Evolutionary conservation across 139 green algal genomes (phyloP).

Genomic region (Chlamydomonas eustigma): DNA sequence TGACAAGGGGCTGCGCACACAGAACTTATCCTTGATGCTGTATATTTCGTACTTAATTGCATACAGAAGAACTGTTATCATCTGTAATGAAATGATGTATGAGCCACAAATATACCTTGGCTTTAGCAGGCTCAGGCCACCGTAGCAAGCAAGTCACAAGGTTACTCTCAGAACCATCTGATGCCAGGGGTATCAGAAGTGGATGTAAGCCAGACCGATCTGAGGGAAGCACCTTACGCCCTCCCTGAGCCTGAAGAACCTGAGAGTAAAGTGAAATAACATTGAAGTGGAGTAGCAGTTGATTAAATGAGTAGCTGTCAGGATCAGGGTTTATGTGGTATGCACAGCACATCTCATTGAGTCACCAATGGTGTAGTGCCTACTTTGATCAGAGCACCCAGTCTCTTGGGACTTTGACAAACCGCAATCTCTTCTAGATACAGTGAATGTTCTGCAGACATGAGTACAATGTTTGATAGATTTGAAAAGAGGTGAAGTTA

Average conservation of each 20-base stretch:
- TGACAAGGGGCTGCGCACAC: slow-evolving; percentile 48
- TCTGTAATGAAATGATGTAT: too few species aligned
- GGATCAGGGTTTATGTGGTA: too few species aligned
- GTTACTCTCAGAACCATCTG: slow-evolving; percentile 1
- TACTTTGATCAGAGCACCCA: slow-evolving; percentile 36
- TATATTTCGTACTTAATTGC: too few species aligned
- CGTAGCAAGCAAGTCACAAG: slow-evolving; percentile 62
- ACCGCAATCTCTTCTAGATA: slow-evolving; percentile 45
- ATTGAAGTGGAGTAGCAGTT: not conserved
- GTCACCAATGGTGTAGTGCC: too few species aligned
- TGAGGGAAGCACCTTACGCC: slow-evolving; percentile 40
- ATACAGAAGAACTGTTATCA: too few species aligned
- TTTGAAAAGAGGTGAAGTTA: too few species aligned
- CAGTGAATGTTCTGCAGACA: slow-evolving; percentile 31
- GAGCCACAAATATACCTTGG: slow-evolving; percentile 39
- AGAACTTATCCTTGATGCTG: too few species aligned
- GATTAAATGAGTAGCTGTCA: too few species aligned
- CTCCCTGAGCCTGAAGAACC: slow-evolving; percentile 62
- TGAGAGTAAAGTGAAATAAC: slow-evolving; percentile 12
- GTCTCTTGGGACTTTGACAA: slow-evolving; percentile 35
- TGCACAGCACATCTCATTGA: too few species aligned
- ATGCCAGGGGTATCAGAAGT: slow-evolving; percentile 61
- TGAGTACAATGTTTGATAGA: too few species aligned
- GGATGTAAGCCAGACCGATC: slow-evolving; percentile 66
- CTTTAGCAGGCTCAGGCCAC: slow-evolving; percentile 48